Percentiles rank a stretch among this genome's conserved stretches.
Evolutionary conservation across 306 rosid genomes (phyloP).

Genomic region (Quercus bicolor): DNA sequence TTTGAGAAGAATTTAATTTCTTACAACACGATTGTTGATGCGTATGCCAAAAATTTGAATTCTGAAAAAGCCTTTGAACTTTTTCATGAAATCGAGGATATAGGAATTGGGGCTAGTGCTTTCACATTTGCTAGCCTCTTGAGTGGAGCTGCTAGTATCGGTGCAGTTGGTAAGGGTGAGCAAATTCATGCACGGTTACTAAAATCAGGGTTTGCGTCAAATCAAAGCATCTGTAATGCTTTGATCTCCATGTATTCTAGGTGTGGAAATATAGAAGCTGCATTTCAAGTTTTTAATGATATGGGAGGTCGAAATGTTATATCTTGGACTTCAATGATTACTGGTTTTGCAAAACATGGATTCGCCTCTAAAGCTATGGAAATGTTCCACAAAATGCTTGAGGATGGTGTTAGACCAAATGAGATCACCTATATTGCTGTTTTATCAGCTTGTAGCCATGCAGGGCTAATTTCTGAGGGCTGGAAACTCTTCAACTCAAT

Average conservation of each 20-base stretch:
- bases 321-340: conserved; percentile 13
- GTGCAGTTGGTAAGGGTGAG: conserved; percentile 52
- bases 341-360: conserved; percentile 63
- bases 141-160: conserved; percentile 61
- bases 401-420: conserved; percentile 40
- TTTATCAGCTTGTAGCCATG: no score
- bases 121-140: conserved; percentile 63
- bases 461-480: no score
- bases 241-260: no score
- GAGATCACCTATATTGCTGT: no score
- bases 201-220: conserved; percentile 40
- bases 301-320: no score
- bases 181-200: conserved; percentile 50
- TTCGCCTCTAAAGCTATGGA: conserved; percentile 50
- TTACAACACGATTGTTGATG: conserved; percentile 25
- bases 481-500: no score
- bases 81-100: conserved; percentile 30
- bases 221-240: conserved; percentile 43
- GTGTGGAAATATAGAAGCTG: no score
- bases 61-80: conserved; percentile 34
- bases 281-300: no score
- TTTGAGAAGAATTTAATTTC: conserved; percentile 50
- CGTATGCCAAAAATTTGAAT: conserved; percentile 25
- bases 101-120: conserved; percentile 36
- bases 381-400: conserved; percentile 55